phyloP scores from a whole-genome alignment of 331 rosid species.

The Pyracantha coccinea region DNA sequence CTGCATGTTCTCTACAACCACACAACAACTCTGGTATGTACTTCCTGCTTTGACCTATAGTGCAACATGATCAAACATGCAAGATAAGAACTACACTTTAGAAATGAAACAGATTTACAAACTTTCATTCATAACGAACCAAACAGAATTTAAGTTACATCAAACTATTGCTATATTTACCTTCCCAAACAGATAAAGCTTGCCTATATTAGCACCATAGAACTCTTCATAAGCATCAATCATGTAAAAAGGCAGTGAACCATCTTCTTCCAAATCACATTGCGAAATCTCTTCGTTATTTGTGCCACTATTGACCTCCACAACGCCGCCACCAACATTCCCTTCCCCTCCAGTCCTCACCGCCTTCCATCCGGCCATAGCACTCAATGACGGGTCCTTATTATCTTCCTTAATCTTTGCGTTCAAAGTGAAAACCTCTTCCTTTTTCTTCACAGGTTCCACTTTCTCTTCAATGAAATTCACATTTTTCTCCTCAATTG shows the following conservation, averaged over 20 bases:
- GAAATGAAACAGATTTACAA: background rate
- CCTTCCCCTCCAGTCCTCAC: conserved; percentile 35
- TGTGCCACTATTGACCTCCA: conserved; percentile 21
- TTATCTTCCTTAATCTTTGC: conserved; percentile 45
- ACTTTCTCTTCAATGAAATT: conserved; percentile 29
- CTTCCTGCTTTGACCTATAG: conserved; percentile 64
- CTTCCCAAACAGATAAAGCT: conserved; percentile 87
- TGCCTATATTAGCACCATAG: conserved; percentile 66
- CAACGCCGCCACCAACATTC: conserved; percentile 6
- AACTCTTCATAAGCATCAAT: conserved; percentile 85
- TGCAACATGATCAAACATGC: conserved; percentile 9
- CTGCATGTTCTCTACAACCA: conserved; percentile 76
- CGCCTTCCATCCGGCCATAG: conserved; percentile 73
- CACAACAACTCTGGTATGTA: conserved; percentile 80
- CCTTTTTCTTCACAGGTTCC: conserved; percentile 30
- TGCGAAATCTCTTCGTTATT: conserved; percentile 29
- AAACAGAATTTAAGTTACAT: background rate
- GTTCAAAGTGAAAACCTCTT: conserved; percentile 47
- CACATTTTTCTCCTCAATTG: conserved; percentile 27
- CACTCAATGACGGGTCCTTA: conserved; percentile 48
- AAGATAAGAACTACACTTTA: background rate
- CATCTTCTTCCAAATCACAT: conserved; percentile 50
- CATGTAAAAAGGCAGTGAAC: conserved; percentile 67
- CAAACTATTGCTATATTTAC: conserved; percentile 18
- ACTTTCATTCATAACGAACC: background rate